Percentiles rank a stretch among this genome's conserved stretches.
phyloP scores from a whole-genome alignment of 2,329 filamentous ascomycete genomes.

The Exophiala phaeomuriformis region DNA sequence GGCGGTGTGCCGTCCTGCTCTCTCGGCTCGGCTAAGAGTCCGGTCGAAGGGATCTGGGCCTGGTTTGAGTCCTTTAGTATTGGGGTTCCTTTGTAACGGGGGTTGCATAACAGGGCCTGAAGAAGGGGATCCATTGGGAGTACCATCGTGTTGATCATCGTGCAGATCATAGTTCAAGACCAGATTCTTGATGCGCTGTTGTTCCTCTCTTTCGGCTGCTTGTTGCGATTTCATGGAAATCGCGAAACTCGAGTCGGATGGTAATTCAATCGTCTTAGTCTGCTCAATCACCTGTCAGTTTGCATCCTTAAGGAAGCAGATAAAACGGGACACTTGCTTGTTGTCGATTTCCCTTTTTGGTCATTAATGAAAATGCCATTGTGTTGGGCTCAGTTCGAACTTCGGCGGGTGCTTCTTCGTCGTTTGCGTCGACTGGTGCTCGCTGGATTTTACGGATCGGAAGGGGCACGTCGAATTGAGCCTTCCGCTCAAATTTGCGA shows the following conservation, averaged over 20 bases:
- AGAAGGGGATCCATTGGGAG: conserved; percentile 36
- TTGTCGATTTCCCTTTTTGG: conserved; percentile 91
- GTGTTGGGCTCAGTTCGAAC: conserved; percentile 43
- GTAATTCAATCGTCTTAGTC: conserved; percentile 83
- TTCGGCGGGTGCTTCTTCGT: conserved; percentile 28
- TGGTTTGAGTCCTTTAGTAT: conserved; percentile 33
- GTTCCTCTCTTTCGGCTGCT: conserved; percentile 88
- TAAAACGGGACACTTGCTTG: conserved; percentile 52
- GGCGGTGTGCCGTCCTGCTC: conserved; percentile 62
- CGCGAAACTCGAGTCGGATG: conserved; percentile 84
- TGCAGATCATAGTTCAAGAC: conserved; percentile 94
- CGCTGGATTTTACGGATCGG: conserved; percentile 68
- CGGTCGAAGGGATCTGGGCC: conserved; percentile 37
- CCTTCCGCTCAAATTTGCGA: conserved; percentile 90
- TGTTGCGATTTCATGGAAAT: conserved; percentile 95
- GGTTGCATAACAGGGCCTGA: conserved; percentile 34
- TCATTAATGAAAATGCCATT: conserved; percentile 96
- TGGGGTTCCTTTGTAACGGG: conserved; percentile 27
- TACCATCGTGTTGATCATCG: conserved; percentile 74
- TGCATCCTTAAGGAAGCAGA: neutral
- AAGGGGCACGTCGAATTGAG: conserved; percentile 92
- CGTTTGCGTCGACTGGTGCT: conserved; percentile 45
- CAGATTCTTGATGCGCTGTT: conserved; percentile 95
- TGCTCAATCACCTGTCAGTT: conserved; percentile 32
- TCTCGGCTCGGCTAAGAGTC: conserved; percentile 42